Percentiles rank a stretch among this genome's conserved stretches.
Conservation (phyloP, 1,284 basidiomycete species). For the Apiotrichum montevideense region DNA sequence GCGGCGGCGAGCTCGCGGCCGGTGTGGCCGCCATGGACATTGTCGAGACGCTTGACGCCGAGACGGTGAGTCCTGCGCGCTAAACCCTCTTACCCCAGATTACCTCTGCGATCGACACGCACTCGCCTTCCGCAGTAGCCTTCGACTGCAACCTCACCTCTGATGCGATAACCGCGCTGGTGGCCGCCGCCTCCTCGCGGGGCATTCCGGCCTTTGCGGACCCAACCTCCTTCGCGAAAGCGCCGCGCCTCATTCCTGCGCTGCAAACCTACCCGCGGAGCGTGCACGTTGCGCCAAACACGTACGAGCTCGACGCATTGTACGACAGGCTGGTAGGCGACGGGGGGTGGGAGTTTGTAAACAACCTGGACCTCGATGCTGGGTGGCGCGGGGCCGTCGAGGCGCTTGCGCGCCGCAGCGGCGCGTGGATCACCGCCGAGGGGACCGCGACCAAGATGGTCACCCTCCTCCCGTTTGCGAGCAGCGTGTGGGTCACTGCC, state of each 20-base stretch:
- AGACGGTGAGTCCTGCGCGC: conserved; percentile 46
- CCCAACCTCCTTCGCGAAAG: conserved; percentile 81
- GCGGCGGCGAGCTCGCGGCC: conserved; percentile 65
- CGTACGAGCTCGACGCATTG: conserved; percentile 65
- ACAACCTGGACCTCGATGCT: conserved; percentile 58
- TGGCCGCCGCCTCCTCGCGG: conserved; percentile 36
- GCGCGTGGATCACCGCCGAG: conserved; percentile 25
- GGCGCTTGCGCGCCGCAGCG: conserved; percentile 23
- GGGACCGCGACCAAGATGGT: conserved; percentile 73
- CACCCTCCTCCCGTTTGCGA: conserved; percentile 71
- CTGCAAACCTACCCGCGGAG: conserved; percentile 48
- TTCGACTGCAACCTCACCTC: conserved; percentile 75
- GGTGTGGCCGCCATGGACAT: conserved; percentile 92
- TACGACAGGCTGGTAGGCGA: conserved; percentile 47
- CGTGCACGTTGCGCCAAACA: conserved; percentile 71
- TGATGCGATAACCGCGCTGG: conserved; percentile 53
- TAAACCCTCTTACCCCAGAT: neutral
- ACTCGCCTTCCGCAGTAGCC: conserved; percentile 61
- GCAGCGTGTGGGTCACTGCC: conserved; percentile 73
- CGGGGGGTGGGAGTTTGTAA: conserved; percentile 47
- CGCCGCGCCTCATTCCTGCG: conserved; percentile 61
- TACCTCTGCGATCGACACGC: conserved; percentile 42
- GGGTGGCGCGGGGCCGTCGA: conserved; percentile 62
- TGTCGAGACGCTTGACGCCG: conserved; percentile 52
- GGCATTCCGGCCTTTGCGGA: conserved; percentile 51